A percentile compares a stretch with the other conserved stretches of the same genome.
Conservation (phyloP, 2,329 filamentous ascomycete genomes). For the Torrubiella hemipterigena region DNA sequence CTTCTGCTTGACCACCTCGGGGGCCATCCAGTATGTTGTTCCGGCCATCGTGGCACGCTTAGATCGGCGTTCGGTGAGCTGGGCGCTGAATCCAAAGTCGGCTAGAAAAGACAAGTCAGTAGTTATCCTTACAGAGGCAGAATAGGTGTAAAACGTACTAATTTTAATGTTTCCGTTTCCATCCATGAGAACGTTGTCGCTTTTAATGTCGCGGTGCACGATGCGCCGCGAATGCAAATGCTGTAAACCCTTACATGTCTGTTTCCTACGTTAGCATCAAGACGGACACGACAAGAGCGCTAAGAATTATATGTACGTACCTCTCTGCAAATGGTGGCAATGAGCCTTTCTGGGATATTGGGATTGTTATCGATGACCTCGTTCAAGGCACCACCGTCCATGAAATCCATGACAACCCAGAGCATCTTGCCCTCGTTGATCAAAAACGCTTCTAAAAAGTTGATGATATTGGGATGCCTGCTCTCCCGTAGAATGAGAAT, state of each 20-base stretch:
- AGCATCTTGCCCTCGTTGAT: slow-evolving; percentile 88
- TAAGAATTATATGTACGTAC: slow-evolving; percentile 36
- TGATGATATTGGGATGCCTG: slow-evolving; percentile 96
- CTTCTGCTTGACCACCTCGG: slow-evolving; percentile 98
- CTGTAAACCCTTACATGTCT: slow-evolving; percentile 92
- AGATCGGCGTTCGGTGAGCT: slow-evolving; percentile 89
- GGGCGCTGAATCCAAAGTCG: slow-evolving; percentile 98
- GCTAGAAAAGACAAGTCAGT: slow-evolving; percentile 37
- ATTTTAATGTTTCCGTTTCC: slow-evolving; percentile 94
- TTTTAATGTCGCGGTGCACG: slow-evolving; percentile 98
- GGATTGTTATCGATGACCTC: slow-evolving; percentile 98
- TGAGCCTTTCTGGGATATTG: slow-evolving; percentile 88
- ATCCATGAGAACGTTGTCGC: slow-evolving; percentile 92
- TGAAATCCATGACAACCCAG: slow-evolving; percentile 99
- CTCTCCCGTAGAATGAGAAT: slow-evolving; percentile 99
- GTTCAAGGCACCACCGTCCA: slow-evolving; percentile 95
- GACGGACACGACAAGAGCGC: slow-evolving; percentile 1
- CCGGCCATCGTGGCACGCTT: slow-evolving; percentile 99
- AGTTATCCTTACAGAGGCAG: neutral
- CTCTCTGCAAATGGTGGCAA: slow-evolving; percentile 93
- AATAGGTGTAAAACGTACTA: slow-evolving; percentile 48
- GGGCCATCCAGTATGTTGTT: slow-evolving; percentile 99
- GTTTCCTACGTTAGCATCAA: slow-evolving; percentile 11
- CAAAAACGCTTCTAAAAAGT: slow-evolving; percentile 93
- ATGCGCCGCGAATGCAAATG: slow-evolving; percentile 94